phyloP scores from a whole-genome alignment of 441 rosid species.

The Populus hybrid region DNA sequence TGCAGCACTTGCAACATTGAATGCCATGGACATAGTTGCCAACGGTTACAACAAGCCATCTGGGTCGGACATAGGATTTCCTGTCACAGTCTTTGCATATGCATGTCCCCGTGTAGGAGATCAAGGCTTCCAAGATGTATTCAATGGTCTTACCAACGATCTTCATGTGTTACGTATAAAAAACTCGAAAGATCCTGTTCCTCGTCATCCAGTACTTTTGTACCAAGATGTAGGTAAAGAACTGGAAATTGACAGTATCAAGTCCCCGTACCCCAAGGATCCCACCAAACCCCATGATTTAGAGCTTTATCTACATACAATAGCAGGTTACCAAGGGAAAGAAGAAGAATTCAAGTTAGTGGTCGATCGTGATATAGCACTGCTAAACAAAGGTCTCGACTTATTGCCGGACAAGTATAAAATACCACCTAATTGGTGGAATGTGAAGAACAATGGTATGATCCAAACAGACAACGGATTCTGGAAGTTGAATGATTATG shows the following conservation, averaged over 20 bases:
- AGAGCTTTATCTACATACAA: slow-evolving; percentile 19
- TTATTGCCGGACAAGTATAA: background rate
- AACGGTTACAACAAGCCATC: too few species aligned
- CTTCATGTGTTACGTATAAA: background rate
- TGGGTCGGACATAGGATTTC: too few species aligned
- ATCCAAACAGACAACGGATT: slow-evolving; percentile 6
- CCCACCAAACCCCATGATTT: background rate
- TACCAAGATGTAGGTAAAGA: background rate
- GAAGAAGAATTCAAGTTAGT: slow-evolving; percentile 7
- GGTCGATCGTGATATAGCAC: slow-evolving; percentile 5
- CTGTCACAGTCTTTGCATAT: too few species aligned
- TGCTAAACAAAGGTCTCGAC: slow-evolving; percentile 11
- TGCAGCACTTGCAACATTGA: slow-evolving; percentile 5
- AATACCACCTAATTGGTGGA: slow-evolving; percentile 16
- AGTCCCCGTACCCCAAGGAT: background rate
- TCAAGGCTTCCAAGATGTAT: slow-evolving; percentile 25
- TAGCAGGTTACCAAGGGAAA: background rate
- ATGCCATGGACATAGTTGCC: too few species aligned
- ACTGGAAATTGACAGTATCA: background rate
- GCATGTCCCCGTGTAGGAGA: slow-evolving; percentile 24
- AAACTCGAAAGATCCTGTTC: slow-evolving; percentile 5
- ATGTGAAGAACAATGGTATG: slow-evolving; percentile 14
- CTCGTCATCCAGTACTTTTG: background rate
- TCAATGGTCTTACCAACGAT: slow-evolving; percentile 1
- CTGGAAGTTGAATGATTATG: slow-evolving; percentile 18